Base-by-base conservation (phyloP, 108 stramenopile genomes). In the Cylindrotheca closterium region DNA sequence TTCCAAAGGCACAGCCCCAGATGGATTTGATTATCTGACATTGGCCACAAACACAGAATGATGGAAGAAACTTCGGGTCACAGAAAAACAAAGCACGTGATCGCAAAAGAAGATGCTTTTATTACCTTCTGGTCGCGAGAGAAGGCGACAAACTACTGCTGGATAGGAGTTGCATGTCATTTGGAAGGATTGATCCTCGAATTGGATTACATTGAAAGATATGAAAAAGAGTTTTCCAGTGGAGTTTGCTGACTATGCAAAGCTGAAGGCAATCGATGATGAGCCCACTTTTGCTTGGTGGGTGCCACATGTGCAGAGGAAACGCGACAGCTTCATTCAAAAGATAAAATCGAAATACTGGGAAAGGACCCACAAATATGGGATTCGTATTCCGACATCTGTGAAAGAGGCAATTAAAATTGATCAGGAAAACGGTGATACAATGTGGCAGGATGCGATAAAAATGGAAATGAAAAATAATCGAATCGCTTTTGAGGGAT, bases 251-350 rank as follows among this genome's bases (percentile, higher is more conserved):
- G 72, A 74, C 32, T 79, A 77, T 57, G 71, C 63, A 0, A 48
- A 28, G 5, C 57, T 53, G 3, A 37, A 51, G 3, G 67, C 78
- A 27, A n/a, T 64, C 3, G n/a, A 27, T 0, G 60, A 71, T 3
- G 67, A 80, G 29, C 79, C 79, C 22, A 75, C 80, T 24, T 81
- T 81, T 62, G 30, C 51, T n/a, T 82, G 81, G 81, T 83, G 81
- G 78, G n/a, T n/a, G n/a, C n/a, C n/a, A n/a, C n/a, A n/a, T n/a
- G n/a, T n/a, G n/a, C n/a, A n/a, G n/a, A n/a, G 74, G 22, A 51
- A 70, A 26, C 52, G 64, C 32, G 58, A 75, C 47, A 2, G 42
- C 1, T 73, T 79, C 19, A 50, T 83, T 26, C n/a, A 23, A 1
- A 74, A 74, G 33, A 23, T 71, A 23, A 77, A 79, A 21, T 26